Base-by-base conservation (phyloP, 1,284 basidiomycete species). In the Naganishia sp. region DNA sequence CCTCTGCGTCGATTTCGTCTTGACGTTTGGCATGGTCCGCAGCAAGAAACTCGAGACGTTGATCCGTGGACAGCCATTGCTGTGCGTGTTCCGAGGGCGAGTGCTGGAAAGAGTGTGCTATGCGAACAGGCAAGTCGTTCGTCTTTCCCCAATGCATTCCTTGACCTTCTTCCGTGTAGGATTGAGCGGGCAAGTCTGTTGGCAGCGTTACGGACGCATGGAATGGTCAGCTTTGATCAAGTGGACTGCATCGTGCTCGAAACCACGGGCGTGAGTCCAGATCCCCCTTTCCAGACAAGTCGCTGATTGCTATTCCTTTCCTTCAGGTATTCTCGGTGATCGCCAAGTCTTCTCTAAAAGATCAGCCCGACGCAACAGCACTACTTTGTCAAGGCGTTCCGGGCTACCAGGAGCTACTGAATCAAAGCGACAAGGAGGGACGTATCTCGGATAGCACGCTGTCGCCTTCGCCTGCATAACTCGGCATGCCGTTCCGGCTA, bases 171-270 rank as follows among this genome's bases (percentile, higher is more conserved):
- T n/a, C 25, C 25, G 21, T 25, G 13, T 18, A 60, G 57, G 13
- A 23, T 60, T 17, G 57, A 60, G 32, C 57, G 57, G 11, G 31
- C 46, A 35, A 31, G 47, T 13, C 31, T 60, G 45, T 39, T 60
- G 35, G 28, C 28, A 21, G 45, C 57, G 5, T 39, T 47, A 21
- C 57, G 57, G 9, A 31, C 45, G 57, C 57, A 60, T 17, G 57
- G 45, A 4, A 32, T 47, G 15, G 57, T 60, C 7, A 49, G 32
- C 17, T 60, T 47, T 39, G 57, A 60, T 7, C 46, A 49, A 39
- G 57, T 60, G 4, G 45, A 60, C 31, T 60, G 57, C 25, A 57
- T 60, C n/a, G 23, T 60, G 1, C 32, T 60, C 10, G 46, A 60
- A 49, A 60, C 57, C 6, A 60, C 57, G n/a, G 45, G 57, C n/a